Conservation (phyloP, 2,329 filamentous ascomycete species). For the Beauveria scarabaeidicola region DNA sequence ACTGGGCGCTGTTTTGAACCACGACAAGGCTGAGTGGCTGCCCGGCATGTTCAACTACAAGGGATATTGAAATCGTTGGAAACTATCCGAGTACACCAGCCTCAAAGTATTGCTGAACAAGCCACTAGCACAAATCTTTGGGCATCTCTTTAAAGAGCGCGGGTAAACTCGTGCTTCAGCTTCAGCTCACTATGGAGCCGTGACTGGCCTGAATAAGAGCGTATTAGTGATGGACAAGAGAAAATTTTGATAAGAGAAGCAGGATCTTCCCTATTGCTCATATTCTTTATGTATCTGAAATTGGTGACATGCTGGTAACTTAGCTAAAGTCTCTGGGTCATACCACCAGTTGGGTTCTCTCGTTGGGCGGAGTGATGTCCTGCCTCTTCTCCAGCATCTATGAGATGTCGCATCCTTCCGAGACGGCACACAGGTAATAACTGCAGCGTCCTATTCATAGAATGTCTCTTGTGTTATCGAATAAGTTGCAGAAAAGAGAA, state of each 20-base stretch:
- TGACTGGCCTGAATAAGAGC: not conserved
- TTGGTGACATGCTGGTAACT: not conserved
- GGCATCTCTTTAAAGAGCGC: not conserved
- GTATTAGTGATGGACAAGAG: not conserved
- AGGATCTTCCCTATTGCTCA: not conserved
- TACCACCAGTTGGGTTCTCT: not conserved
- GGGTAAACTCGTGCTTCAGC: not conserved
- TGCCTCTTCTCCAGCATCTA: not conserved
- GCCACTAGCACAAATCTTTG: not conserved
- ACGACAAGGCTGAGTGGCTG: not conserved
- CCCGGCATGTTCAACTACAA: not conserved
- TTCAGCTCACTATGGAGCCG: not conserved
- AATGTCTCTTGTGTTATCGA: no score
- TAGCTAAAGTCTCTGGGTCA: not conserved
- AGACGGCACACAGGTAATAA: not conserved
- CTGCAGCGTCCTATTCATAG: not conserved
- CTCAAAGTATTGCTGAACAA: no score
- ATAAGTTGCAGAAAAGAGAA: no score
- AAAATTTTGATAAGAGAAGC: not conserved
- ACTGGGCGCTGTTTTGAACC: no score
- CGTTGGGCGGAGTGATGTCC: not conserved
- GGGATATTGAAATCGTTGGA: not conserved
- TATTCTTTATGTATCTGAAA: fast-evolving
- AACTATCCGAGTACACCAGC: no score
- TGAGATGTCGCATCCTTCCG: not conserved